Conservation (phyloP, 208 protist genomes). For the Pavlovales sp. region DNA sequence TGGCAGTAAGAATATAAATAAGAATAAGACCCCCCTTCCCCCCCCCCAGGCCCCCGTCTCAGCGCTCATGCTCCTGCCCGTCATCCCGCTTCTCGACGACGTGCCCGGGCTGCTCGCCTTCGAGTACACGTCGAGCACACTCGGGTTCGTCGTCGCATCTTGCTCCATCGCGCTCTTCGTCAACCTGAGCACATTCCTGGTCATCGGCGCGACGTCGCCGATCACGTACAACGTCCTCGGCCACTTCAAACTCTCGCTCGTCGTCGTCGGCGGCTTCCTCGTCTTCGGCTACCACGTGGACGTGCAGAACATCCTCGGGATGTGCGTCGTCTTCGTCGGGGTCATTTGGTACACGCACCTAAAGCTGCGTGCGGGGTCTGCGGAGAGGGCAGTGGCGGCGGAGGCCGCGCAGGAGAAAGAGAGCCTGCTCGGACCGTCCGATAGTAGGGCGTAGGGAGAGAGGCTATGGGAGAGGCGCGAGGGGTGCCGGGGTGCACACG, state of each 20-base stretch:
- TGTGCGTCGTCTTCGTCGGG: neutral
- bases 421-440: too few relatives aligned
- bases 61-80: neutral
- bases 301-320: neutral
- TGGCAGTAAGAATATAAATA: too few relatives aligned
- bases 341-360: neutral
- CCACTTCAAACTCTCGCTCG: constrained; percentile 7
- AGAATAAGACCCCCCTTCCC: too few relatives aligned
- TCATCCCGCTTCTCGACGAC: neutral
- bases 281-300: neutral
- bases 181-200: neutral
- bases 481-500: too few relatives aligned
- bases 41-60: neutral
- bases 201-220: neutral
- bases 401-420: too few relatives aligned
- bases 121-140: neutral
- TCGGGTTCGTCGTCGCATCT: neutral
- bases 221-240: constrained; percentile 6
- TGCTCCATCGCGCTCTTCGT: neutral
- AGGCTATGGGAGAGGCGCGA: too few relatives aligned
- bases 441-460: too few relatives aligned
- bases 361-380: neutral
- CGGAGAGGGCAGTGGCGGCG: neutral
- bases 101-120: neutral
- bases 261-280: constrained; percentile 3